phyloP scores from a whole-genome alignment of 805 yeast species.

The Ogataea trehaloabstinens region DNA sequence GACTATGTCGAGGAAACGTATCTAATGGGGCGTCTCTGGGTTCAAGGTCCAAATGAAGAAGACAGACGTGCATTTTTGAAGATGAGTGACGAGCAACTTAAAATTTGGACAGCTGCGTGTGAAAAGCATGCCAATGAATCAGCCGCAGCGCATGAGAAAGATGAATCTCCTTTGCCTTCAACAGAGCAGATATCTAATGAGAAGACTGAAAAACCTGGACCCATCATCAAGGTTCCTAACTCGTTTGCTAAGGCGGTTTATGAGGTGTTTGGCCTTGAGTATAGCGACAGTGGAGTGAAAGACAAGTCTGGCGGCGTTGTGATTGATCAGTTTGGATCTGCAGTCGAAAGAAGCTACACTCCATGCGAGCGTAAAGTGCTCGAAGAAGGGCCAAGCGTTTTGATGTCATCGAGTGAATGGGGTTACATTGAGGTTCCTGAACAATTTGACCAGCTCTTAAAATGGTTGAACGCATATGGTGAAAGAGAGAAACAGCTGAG shows the following conservation, averaged over 20 bases:
- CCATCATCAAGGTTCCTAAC: not conserved
- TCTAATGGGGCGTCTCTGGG: conserved; percentile 37
- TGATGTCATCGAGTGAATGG: conserved; percentile 61
- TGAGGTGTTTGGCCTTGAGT: conserved; percentile 31
- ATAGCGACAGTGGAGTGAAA: conserved; percentile 24
- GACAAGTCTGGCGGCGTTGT: conserved; percentile 23
- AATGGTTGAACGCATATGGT: conserved; percentile 79
- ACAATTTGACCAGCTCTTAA: conserved; percentile 53
- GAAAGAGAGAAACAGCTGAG: conserved; percentile 62
- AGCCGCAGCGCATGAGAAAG: conserved; percentile 3
- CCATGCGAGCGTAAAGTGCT: conserved; percentile 57
- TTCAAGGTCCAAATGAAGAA: conserved; percentile 77
- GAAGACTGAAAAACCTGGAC: conserved; percentile 4
- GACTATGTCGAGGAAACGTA: conserved; percentile 57
- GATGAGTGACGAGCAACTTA: conserved; percentile 39
- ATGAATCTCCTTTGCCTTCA: conserved; percentile 1
- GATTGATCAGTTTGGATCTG: conserved; percentile 38
- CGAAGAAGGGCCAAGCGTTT: conserved; percentile 62
- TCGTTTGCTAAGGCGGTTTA: conserved; percentile 27
- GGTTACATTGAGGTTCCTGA: conserved; percentile 59
- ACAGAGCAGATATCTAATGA: not conserved
- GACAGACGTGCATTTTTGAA: conserved; percentile 34
- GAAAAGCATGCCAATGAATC: not conserved
- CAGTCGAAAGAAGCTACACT: conserved; percentile 26
- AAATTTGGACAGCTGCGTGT: conserved; percentile 22